Conservation (phyloP, 1,139 yeast species). For the Hemisphaericaspora xylofermentans region DNA sequence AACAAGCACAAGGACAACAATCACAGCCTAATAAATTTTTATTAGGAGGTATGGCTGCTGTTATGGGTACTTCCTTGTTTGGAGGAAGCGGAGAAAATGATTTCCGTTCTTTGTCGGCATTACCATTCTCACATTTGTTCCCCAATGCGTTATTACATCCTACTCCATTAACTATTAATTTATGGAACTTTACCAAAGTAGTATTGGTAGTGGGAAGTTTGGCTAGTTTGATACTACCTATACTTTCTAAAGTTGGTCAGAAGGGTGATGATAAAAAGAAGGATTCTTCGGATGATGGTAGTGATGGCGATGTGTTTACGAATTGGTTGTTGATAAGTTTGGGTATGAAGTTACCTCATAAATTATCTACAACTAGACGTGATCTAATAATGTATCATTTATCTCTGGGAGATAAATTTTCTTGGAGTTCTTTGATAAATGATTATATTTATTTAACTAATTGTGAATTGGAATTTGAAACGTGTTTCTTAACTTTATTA, state of each 20-base stretch:
- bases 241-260: conserved; percentile 10
- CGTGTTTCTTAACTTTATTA: conserved; percentile 32
- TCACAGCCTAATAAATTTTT: conserved; percentile 34
- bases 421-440: conserved; percentile 20
- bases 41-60: conserved; percentile 57
- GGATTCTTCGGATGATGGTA: background rate
- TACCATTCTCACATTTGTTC: conserved; percentile 31
- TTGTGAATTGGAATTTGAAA: conserved; percentile 39
- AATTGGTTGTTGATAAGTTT: conserved; percentile 29
- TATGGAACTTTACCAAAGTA: conserved; percentile 28
- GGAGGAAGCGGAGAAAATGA: conserved; percentile 37
- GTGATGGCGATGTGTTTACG: conserved; percentile 3
- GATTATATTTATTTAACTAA: conserved; percentile 32
- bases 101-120: conserved; percentile 39
- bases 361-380: conserved; percentile 19
- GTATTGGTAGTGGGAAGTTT: conserved; percentile 29
- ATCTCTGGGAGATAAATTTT: conserved; percentile 20
- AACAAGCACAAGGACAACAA: conserved; percentile 9
- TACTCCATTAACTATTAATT: conserved; percentile 24
- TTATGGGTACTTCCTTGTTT: conserved; percentile 49
- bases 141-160: conserved; percentile 27
- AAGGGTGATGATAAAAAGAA: conserved; percentile 6
- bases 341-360: conserved; percentile 32
- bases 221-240: conserved; percentile 26
- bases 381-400: conserved; percentile 23